Conservation (phyloP, 139 green algal species). For the Protoeuglena noctilucae region DNA sequence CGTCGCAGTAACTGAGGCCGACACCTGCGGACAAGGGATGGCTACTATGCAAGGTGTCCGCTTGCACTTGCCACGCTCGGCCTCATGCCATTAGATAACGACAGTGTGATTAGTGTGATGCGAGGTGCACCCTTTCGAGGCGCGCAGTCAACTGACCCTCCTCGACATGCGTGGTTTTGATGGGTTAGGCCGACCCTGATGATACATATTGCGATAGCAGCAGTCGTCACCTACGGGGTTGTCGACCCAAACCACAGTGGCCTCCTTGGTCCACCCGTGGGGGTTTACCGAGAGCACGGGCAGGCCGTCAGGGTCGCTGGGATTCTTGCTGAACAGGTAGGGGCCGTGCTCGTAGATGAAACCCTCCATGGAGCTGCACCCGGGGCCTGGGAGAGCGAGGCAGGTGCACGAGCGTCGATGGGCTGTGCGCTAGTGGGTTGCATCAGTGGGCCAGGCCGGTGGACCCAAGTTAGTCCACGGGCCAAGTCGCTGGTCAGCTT, state of each 20-base stretch:
- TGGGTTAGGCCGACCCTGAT: too few species aligned
- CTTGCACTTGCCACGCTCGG: too few species aligned
- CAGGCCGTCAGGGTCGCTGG: neutral
- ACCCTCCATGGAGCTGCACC: slow-evolving; percentile 33
- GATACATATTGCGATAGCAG: slow-evolving; percentile 2
- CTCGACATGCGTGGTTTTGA: too few species aligned
- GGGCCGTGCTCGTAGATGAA: slow-evolving; percentile 44
- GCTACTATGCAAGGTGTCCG: too few species aligned
- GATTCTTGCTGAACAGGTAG: slow-evolving; percentile 18
- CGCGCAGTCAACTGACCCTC: too few species aligned
- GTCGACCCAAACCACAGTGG: slow-evolving; percentile 3
- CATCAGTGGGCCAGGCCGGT: neutral
- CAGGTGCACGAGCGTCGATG: too few species aligned
- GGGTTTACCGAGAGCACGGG: slow-evolving; percentile 25
- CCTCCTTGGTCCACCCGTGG: slow-evolving; percentile 30
- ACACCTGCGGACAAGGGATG: too few species aligned
- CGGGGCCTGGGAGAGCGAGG: slow-evolving; percentile 34
- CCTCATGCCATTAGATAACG: too few species aligned
- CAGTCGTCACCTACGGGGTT: slow-evolving; percentile 1
- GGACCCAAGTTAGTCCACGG: slow-evolving; percentile 14
- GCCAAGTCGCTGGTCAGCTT: too few species aligned
- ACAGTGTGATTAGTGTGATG: too few species aligned
- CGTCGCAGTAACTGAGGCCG: slow-evolving; percentile 1
- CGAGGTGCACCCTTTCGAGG: too few species aligned
- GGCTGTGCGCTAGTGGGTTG: neutral